Percentiles rank a stretch among this genome's conserved stretches.
Conservation (phyloP, 163 green algal genomes). For the Scenedesmus sp. region DNA sequence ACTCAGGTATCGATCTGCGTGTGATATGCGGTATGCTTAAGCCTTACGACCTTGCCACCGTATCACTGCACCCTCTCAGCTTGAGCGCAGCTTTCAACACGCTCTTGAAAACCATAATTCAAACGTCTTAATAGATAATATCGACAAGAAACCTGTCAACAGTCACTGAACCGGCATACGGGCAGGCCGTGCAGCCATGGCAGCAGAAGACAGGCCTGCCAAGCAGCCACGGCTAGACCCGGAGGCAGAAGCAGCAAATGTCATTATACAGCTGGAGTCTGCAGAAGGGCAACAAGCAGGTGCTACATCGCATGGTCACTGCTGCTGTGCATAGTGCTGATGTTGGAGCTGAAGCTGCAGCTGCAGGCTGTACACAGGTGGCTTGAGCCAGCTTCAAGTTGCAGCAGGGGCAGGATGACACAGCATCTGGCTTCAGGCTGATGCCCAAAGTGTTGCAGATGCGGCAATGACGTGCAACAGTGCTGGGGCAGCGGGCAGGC, state of each 20-base stretch:
- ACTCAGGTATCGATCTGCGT: too few species aligned
- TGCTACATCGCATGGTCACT: conserved; percentile 2
- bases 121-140: background rate
- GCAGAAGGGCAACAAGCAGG: conserved; percentile 76
- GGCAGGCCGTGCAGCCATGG: background rate
- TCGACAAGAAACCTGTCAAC: background rate
- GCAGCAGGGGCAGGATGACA: background rate
- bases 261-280: conserved; percentile 89
- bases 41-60: background rate
- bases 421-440: background rate
- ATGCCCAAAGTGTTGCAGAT: background rate
- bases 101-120: background rate
- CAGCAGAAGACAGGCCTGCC: conserved; percentile 19
- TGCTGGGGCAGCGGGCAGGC: background rate
- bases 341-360: background rate
- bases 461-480: background rate
- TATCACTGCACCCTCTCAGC: background rate
- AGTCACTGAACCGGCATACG: background rate
- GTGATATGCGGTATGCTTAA: background rate
- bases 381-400: background rate
- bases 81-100: background rate
- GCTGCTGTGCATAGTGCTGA: too few species aligned
- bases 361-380: background rate
- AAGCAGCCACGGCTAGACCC: conserved; percentile 50
- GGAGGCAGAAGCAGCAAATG: conserved; percentile 63